These are phyloP conservation scores for Haematococcus sp. DNA, from an alignment of 139 green algal species.

Conservation along the genomic window DNA sequence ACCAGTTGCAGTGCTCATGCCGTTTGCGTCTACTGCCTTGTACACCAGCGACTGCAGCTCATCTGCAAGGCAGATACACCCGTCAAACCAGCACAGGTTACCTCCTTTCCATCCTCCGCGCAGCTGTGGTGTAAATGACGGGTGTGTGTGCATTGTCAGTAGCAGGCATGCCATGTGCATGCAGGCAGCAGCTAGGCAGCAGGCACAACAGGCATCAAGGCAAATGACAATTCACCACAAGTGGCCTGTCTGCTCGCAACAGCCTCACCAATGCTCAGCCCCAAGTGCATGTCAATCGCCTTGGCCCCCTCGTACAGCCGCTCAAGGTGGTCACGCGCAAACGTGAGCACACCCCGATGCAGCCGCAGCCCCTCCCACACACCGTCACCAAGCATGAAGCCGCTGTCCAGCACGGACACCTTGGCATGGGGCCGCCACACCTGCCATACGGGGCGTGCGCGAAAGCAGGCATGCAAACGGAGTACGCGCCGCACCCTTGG, in stretches of 20 bases:
- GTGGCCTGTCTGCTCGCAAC: too few relatives aligned
- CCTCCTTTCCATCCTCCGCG: too few relatives aligned
- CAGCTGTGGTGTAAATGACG: too few relatives aligned
- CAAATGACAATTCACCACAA: too few relatives aligned
- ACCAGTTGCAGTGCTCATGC: conserved; percentile 43
- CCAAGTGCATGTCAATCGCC: conserved; percentile 70
- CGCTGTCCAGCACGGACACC: conserved; percentile 76
- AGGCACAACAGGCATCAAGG: too few relatives aligned
- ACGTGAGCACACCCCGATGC: conserved; percentile 50
- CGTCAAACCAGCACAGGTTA: too few relatives aligned
- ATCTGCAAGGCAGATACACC: too few relatives aligned
- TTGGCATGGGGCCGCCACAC: conserved; percentile 54
- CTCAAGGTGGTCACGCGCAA: conserved; percentile 58
- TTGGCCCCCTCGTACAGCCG: conserved; percentile 66
- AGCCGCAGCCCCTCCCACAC: conserved; percentile 76
- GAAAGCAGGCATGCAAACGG: neutral
- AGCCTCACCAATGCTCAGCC: conserved; percentile 20
- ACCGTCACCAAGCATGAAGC: conserved; percentile 80
- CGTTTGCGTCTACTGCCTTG: conserved; percentile 59
- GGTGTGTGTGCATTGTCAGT: too few relatives aligned
- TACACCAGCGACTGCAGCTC: conserved; percentile 59
- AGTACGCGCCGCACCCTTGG: neutral
- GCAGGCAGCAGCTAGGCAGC: too few relatives aligned
- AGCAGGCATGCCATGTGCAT: too few relatives aligned
- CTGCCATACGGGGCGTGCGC: neutral